Conservation (phyloP, 139 green algal species). For the Coelastrella sp. region DNA sequence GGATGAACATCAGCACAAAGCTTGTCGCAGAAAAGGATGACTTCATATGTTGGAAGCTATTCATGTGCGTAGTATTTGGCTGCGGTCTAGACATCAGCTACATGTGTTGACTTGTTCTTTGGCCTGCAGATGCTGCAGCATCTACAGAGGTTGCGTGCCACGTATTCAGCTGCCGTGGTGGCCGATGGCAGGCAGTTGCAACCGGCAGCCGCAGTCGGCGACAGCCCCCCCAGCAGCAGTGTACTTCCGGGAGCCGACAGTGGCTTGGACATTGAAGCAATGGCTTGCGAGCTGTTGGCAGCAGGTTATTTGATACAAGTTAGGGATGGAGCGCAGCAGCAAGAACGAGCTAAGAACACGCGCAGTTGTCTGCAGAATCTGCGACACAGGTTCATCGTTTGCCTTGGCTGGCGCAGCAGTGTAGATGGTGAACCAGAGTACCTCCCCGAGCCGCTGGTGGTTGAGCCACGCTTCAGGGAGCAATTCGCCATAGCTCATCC, state of each 20-base stretch:
- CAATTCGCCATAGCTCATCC: slow-evolving; percentile 70
- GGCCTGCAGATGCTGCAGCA: slow-evolving; percentile 33
- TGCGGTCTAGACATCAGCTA: background rate
- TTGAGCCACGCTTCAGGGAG: slow-evolving; percentile 70
- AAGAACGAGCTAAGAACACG: slow-evolving; percentile 12
- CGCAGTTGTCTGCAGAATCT: slow-evolving; percentile 60
- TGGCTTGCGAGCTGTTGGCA: slow-evolving; percentile 54
- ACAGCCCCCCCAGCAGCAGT: background rate
- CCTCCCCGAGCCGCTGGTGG: slow-evolving; percentile 61
- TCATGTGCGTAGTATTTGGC: background rate
- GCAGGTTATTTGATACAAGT: slow-evolving; percentile 58
- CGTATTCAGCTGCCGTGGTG: background rate
- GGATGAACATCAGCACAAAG: too few species aligned
- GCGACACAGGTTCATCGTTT: slow-evolving; percentile 65
- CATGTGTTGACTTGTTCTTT: background rate
- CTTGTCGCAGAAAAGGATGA: too few species aligned
- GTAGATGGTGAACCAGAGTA: slow-evolving; percentile 45
- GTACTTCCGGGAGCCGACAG: background rate
- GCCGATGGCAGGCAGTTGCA: background rate
- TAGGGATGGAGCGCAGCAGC: slow-evolving; percentile 37
- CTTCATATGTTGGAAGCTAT: background rate
- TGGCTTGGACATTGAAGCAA: slow-evolving; percentile 51
- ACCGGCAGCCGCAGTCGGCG: background rate
- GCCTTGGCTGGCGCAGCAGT: slow-evolving; percentile 42
- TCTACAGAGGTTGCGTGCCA: background rate